Evolutionary conservation across 2,329 filamentous ascomycete species (phyloP).

Genomic region (Fusarium luffae): DNA sequence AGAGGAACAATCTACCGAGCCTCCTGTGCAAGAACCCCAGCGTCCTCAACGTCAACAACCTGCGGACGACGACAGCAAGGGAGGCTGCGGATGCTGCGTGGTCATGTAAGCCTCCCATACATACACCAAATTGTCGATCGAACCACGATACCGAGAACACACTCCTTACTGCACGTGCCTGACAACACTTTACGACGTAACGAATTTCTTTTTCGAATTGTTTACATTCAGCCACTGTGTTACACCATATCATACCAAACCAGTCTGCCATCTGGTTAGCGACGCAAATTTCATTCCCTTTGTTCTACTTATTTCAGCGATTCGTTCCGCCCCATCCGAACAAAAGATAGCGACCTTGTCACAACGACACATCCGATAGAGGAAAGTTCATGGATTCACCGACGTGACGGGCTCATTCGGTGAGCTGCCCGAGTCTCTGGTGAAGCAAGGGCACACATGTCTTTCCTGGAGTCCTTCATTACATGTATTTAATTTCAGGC

Average conservation of each 20-base stretch:
- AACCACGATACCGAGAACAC: conserved; percentile 21
- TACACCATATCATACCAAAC: conserved; percentile 40
- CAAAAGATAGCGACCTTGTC: conserved; percentile 31
- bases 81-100: conserved; percentile 63
- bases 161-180: conserved; percentile 29
- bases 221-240: conserved; percentile 48
- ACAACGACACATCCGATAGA: conserved; percentile 18
- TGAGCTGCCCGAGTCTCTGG: conserved; percentile 21
- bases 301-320: conserved; percentile 39
- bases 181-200: conserved; percentile 47
- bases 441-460: conserved; percentile 17
- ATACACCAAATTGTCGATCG: background rate
- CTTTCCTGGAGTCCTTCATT: conserved; percentile 28
- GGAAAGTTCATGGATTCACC: conserved; percentile 29
- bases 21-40: conserved; percentile 23
- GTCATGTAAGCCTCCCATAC: conserved; percentile 56
- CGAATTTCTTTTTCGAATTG: conserved; percentile 45
- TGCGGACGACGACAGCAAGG: conserved; percentile 52
- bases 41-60: conserved; percentile 22
- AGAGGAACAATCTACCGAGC: conserved; percentile 24
- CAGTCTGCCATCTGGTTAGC: conserved; percentile 43
- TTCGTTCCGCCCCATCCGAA: conserved; percentile 26
- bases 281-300: conserved; percentile 45
- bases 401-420: conserved; percentile 33
- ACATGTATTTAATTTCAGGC: conserved; percentile 46